Evolutionary conservation across 345 rosid species (phyloP), one percentile per base, ranked within the genome.

Genomic region (Euphorbia tirucalli): DNA sequence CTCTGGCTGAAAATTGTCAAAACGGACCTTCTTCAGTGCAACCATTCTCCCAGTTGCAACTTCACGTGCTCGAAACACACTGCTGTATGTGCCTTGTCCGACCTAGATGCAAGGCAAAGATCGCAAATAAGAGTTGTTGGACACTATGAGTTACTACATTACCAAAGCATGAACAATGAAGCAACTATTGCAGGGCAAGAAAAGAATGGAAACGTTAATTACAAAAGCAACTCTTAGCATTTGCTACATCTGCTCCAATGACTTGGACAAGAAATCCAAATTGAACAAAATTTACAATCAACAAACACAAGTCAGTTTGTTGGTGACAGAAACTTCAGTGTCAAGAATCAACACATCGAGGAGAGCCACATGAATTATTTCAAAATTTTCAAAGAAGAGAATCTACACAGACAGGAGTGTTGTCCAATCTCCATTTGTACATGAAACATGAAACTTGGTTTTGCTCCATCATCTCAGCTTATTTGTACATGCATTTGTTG

Each of bases 81-180:
- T 90, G 81, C 96, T 90, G 75, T 90, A 90, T 58, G 96, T 90
- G 14, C 96, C 96, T 84, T 90, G 96, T 81, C 96, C 96, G 76
- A 90, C 86, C 96, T 90, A 77, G 27, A 64, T n/a, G 5, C 35
- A 83, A 19, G 39, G 64, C 31, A 74, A 44, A 35, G 9, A 37
- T 66, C 8, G 43, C 69, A 66, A 71, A 62, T 24, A 69, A 63
- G 67, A 69, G 19, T 56, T 22, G 57, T 73, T 60, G 64, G 35
- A 25, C 49, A 69, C 64, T 46, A 22, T 35, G 64, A 67, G 13
- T 67, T 46, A 5, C 48, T 0, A 61, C 68, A 68, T 66, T 35
- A 68, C 2, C 46, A 68, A 71, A 64, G 56, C 22, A 55, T 32
- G 52, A 76, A 49, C 70, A 65, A 0, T 32, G 56, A 35, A 61